Conservation (phyloP, 352 stramenopile species). For the Phytophthora multivora region DNA sequence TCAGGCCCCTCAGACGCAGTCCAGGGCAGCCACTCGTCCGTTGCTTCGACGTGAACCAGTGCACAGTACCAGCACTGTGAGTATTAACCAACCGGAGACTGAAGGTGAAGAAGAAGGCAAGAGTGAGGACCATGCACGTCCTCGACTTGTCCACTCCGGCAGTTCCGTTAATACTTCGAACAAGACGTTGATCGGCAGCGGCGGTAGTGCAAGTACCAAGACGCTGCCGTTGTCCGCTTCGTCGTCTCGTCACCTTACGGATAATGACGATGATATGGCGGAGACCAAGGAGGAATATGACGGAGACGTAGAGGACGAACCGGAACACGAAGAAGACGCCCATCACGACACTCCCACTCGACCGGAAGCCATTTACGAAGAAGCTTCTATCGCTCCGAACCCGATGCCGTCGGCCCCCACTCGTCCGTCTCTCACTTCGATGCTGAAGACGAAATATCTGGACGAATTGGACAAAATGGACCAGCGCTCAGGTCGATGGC, state of each 20-base stretch:
- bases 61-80: slow-evolving; percentile 37
- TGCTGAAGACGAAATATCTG: slow-evolving; percentile 69
- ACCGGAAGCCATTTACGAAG: slow-evolving; percentile 12
- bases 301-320: slow-evolving; percentile 47
- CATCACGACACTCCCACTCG: slow-evolving; percentile 8
- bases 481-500: slow-evolving; percentile 43
- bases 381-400: slow-evolving; percentile 12
- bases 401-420: slow-evolving; percentile 13
- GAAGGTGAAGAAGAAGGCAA: slow-evolving; percentile 34
- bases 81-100: slow-evolving; percentile 16
- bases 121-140: slow-evolving; percentile 32
- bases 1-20: slow-evolving; percentile 12
- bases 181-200: slow-evolving; percentile 52
- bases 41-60: slow-evolving; percentile 29
- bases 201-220: slow-evolving; percentile 56
- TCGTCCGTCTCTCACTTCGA: slow-evolving; percentile 55
- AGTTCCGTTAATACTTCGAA: slow-evolving; percentile 51
- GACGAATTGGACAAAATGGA: slow-evolving; percentile 54
- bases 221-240: slow-evolving; percentile 55
- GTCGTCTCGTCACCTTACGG: slow-evolving; percentile 48
- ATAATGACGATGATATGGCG: slow-evolving; percentile 38
- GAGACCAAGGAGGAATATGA: slow-evolving; percentile 43
- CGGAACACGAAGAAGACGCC: slow-evolving; percentile 42
- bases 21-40: slow-evolving; percentile 28
- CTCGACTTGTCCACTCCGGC: slow-evolving; percentile 33